Evolutionary conservation across 2,329 filamentous ascomycete species (phyloP), one percentile per base, ranked within the genome.

Genomic region (Talaromyces funiculosus): DNA sequence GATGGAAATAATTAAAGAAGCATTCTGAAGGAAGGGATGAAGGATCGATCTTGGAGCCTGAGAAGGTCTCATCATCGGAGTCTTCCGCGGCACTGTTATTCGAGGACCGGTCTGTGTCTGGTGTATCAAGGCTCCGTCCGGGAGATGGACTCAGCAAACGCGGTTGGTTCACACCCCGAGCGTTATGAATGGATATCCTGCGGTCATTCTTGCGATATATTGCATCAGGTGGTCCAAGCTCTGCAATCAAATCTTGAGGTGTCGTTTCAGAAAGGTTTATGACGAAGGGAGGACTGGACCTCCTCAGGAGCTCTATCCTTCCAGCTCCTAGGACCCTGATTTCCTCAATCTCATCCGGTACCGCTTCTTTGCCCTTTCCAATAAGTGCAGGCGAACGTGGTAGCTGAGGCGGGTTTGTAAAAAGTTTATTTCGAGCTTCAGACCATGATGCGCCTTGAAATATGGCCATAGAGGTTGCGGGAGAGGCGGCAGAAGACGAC

Each of bases 1-100:
- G 87, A 65, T 93, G 89, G 71, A 97, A 99, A 73, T 99, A 99
- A 73, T 97, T 97, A 76, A 94, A 97, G 72, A 97, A 99, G 65
- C 88, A 92, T 67, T 84, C 81, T 7, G 76, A 71, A 3, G 75
- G 71, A n/a, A 76, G 64, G 6, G 71, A 72, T 5, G 73, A 71
- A 38, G 80, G 76, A 71, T 95, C 90, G 3, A 86, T 83, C 1
- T 86, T 84, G 3, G 75, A 86, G 66, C 72, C 81, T 78, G 64
- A 80, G 31, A 75, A 73, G 56, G 72, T 65, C 31, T 90, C 88
- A 22, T 82, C 80, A 61, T 86, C 84, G 1, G 86, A 85, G 60
- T 86, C 85, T 68, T 91, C 89, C 0, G 86, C 89, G 29, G 83
- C 83, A 1, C 87, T 88, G 64, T 89, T 86, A 58, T 83, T 82